These are phyloP conservation scores for Nicotiana otophora DNA, from an alignment of 257 asterid genomes.

Conservation along the genomic window DNA sequence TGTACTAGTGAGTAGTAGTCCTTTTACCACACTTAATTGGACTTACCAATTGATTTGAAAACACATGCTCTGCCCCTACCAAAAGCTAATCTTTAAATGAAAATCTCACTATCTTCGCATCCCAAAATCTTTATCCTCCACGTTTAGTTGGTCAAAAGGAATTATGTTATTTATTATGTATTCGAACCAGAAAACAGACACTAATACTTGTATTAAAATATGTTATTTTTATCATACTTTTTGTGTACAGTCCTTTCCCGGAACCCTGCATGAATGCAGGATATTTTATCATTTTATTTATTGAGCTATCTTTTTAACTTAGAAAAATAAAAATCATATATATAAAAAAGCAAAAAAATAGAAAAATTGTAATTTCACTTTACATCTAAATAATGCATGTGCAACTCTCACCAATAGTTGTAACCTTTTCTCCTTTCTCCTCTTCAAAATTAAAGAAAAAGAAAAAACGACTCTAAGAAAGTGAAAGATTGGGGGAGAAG, in stretches of 20 bases:
- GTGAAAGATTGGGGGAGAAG: not conserved
- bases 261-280: no score
- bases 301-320: no score
- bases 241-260: no score
- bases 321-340: no score
- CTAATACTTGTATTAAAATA: no score
- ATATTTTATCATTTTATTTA: no score
- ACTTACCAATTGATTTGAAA: not conserved
- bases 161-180: not conserved
- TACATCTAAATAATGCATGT: not conserved
- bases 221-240: no score
- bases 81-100: not conserved
- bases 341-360: no score
- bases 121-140: not conserved
- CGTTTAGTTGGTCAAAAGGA: not conserved
- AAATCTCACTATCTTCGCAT: no score
- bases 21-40: not conserved
- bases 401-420: not conserved
- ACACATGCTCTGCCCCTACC: not conserved
- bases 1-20: not conserved
- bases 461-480: not conserved
- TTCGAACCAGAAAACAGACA: not conserved
- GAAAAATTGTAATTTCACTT: no score
- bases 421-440: not conserved
- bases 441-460: not conserved